These are phyloP conservation scores for Boechera divaricarpa DNA, from an alignment of 345 rosid species.

Conservation along the genomic window DNA sequence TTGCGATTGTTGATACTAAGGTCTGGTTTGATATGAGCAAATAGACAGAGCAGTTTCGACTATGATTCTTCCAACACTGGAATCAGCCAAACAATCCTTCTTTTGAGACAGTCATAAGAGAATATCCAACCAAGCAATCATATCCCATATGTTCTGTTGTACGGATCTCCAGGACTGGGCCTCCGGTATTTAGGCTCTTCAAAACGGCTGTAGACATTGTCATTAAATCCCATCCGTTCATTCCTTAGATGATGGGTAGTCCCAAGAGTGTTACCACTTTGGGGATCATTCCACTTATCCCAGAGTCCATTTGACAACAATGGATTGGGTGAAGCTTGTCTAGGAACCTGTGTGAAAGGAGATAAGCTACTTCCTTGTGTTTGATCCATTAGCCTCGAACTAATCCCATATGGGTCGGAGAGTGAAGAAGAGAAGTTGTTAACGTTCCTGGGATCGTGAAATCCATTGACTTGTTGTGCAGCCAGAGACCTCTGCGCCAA, in stretches of 20 bases:
- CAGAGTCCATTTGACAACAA: slow-evolving; percentile 65
- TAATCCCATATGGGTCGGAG: slow-evolving; percentile 56
- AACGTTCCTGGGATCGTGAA: slow-evolving; percentile 52
- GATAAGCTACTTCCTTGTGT: slow-evolving; percentile 56
- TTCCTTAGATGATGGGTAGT: slow-evolving; percentile 65
- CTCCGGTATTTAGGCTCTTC: slow-evolving; percentile 71
- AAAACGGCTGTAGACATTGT: slow-evolving; percentile 53
- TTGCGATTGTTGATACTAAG: background rate
- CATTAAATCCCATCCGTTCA: slow-evolving; percentile 66
- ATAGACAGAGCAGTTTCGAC: slow-evolving; percentile 20
- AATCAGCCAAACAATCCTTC: slow-evolving; percentile 21
- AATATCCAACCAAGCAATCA: slow-evolving; percentile 46
- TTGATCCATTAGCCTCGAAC: slow-evolving; percentile 69
- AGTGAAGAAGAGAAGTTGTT: slow-evolving; percentile 54
- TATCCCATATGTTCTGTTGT: slow-evolving; percentile 73
- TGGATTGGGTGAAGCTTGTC: slow-evolving; percentile 66
- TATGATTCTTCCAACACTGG: background rate
- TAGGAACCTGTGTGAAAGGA: slow-evolving; percentile 54
- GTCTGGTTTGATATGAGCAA: slow-evolving; percentile 13
- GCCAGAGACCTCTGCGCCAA: slow-evolving; percentile 74
- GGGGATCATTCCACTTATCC: slow-evolving; percentile 79
- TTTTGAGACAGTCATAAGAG: background rate
- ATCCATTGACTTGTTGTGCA: slow-evolving; percentile 59
- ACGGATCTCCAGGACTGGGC: slow-evolving; percentile 68
- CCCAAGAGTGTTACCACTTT: slow-evolving; percentile 55